phyloP scores from a whole-genome alignment of 2,329 filamentous ascomycete species.

The Trichoderma sp. region DNA sequence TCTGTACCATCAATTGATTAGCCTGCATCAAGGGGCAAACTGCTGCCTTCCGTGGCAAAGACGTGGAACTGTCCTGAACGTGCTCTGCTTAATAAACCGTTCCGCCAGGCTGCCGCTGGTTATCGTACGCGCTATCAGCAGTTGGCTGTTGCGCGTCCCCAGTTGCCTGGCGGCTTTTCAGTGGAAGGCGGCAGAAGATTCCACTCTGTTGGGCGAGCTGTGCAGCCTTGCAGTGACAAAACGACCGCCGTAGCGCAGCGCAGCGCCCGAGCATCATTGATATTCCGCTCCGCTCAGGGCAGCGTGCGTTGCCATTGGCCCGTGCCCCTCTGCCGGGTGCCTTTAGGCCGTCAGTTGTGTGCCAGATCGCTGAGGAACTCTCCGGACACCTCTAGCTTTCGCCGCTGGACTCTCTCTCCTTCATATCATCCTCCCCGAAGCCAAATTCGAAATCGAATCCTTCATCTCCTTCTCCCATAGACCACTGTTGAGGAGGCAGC shows the following conservation, averaged over 20 bases:
- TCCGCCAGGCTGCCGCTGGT: conserved; percentile 14
- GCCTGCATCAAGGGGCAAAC: conserved; percentile 3
- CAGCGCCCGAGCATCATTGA: conserved; percentile 36
- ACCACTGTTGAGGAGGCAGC: conserved; percentile 6
- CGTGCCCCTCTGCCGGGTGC: conserved; percentile 29
- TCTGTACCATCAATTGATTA: not conserved
- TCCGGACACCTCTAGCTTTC: conserved; percentile 29
- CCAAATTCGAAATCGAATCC: conserved; percentile 4
- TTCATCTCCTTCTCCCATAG: not conserved
- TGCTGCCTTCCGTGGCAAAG: conserved; percentile 13
- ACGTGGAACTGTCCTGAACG: not conserved
- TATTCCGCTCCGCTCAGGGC: conserved; percentile 40
- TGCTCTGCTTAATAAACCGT: conserved; percentile 11
- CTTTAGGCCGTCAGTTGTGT: conserved; percentile 18
- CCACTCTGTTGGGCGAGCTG: conserved; percentile 27
- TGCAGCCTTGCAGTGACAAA: conserved; percentile 17
- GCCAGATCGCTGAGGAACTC: conserved; percentile 13
- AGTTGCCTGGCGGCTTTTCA: conserved; percentile 27
- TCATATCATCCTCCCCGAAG: conserved; percentile 15
- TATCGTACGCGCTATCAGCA: conserved; percentile 11
- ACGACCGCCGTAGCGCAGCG: conserved; percentile 26
- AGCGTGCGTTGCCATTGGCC: conserved; percentile 41
- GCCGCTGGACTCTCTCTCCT: conserved; percentile 28
- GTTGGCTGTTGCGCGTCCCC: conserved; percentile 26
- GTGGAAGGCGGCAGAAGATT: conserved; percentile 40